phyloP scores from a whole-genome alignment of 306 rosid genomes.

The Cyclanthera cordifolia region DNA sequence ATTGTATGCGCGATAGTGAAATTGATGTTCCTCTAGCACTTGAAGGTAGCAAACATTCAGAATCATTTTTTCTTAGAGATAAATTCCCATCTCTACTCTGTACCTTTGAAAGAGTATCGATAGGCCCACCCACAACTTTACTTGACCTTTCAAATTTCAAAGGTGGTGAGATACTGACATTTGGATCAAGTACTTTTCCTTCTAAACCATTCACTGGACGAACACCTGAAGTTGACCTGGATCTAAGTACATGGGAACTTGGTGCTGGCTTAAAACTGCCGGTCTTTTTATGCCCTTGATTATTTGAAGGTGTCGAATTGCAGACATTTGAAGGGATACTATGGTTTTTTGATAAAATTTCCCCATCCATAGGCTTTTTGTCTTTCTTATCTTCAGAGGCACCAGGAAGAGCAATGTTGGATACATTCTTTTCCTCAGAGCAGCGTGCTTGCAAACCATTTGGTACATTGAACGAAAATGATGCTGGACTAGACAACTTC shows the following conservation, averaged over 20 bases:
- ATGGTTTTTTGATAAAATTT: constrained; percentile 24
- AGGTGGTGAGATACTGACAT: constrained; percentile 25
- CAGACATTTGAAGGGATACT: constrained; percentile 20
- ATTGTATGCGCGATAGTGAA: constrained; percentile 22
- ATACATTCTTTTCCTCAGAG: constrained; percentile 19
- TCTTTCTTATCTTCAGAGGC: constrained; percentile 13
- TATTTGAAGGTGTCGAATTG: constrained; percentile 19
- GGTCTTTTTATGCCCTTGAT: constrained; percentile 18
- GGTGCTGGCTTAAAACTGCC: constrained; percentile 17
- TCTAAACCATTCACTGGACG: constrained; percentile 17
- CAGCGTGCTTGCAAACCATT: constrained; percentile 25
- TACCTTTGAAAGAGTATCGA: constrained; percentile 15
- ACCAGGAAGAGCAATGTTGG: constrained; percentile 22
- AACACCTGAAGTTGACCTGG: constrained; percentile 19
- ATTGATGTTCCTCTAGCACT: constrained; percentile 22
- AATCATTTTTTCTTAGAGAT: constrained; percentile 13
- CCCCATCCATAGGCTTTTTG: constrained; percentile 20
- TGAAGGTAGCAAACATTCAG: constrained; percentile 25
- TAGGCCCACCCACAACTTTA: constrained; percentile 23
- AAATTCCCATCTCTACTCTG: constrained; percentile 21
- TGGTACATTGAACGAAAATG: constrained; percentile 25
- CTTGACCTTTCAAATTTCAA: constrained; percentile 26
- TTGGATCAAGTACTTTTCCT: constrained; percentile 28
- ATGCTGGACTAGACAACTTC: constrained; percentile 25
- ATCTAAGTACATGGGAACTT: constrained; percentile 27